Conservation (phyloP, 495 filamentous ascomycete species). For the Penicillium atrosanguineum region DNA sequence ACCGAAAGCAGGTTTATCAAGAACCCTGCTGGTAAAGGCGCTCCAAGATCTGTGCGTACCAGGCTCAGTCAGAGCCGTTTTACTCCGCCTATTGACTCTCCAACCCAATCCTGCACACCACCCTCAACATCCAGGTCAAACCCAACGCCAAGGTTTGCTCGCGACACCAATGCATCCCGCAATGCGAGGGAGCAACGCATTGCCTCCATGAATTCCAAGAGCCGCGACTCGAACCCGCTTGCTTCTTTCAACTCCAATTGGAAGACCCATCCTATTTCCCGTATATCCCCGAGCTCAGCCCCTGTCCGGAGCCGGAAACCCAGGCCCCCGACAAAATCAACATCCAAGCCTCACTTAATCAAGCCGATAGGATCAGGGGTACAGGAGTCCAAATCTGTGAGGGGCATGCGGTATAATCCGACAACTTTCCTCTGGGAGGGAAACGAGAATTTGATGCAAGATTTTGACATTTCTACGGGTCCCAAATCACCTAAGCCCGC, state of each 20-base stretch:
- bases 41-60: constrained; percentile 61
- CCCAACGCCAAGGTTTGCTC: constrained; percentile 78
- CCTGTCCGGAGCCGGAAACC: constrained; percentile 53
- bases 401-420: constrained; percentile 95
- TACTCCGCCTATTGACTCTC: constrained; percentile 41
- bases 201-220: constrained; percentile 46
- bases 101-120: constrained; percentile 57
- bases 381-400: constrained; percentile 67
- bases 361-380: constrained; percentile 62
- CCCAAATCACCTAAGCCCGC: constrained; percentile 62
- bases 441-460: constrained; percentile 78
- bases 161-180: constrained; percentile 86
- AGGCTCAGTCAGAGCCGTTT: constrained; percentile 57
- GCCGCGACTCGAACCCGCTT: constrained; percentile 54
- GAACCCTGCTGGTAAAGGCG: constrained; percentile 68
- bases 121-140: constrained; percentile 45
- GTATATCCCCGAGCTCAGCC: constrained; percentile 40
- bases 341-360: constrained; percentile 67
- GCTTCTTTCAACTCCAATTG: constrained; percentile 71
- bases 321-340: constrained; percentile 50
- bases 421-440: constrained; percentile 86
- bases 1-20: constrained; percentile 80
- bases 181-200: constrained; percentile 86
- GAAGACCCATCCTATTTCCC: constrained; percentile 68
- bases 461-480: constrained; percentile 60